Conservation (phyloP, 768 basidiomycete species). For the Xanthoconium stramineum region DNA sequence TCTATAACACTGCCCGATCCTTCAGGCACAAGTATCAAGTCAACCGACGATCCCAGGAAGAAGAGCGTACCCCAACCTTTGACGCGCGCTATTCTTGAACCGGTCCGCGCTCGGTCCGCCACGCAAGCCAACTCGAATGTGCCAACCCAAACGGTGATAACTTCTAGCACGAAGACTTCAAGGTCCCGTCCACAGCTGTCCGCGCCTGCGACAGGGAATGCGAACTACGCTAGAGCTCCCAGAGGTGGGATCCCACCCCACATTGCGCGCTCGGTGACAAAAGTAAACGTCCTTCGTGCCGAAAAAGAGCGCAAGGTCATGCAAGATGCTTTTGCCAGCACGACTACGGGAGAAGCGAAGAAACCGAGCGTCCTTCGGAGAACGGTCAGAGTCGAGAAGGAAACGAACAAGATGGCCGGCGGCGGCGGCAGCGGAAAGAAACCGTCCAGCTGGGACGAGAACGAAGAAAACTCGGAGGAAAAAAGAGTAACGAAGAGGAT, state of each 20-base stretch:
- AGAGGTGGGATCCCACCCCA: conserved; percentile 31
- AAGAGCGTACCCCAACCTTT: conserved; percentile 1
- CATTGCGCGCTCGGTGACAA: conserved; percentile 31
- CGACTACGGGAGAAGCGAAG: conserved; percentile 2
- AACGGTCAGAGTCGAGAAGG: background rate
- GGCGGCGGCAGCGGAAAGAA: conserved; percentile 11
- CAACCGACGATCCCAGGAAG: background rate
- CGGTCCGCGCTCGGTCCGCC: background rate
- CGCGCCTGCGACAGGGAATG: background rate
- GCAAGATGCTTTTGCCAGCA: conserved; percentile 10
- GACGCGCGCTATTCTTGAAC: conserved; percentile 2
- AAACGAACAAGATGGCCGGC: background rate
- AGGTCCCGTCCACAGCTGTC: conserved; percentile 2
- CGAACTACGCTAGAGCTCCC: conserved; percentile 19
- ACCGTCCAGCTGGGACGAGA: conserved; percentile 71
- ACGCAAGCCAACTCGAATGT: background rate
- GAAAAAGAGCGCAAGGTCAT: conserved; percentile 25
- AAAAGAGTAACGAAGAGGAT: conserved; percentile 15
- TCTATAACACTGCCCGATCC: background rate
- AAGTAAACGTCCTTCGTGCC: conserved; percentile 20
- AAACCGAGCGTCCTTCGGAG: conserved; percentile 30
- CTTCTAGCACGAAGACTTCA: background rate
- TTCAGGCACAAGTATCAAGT: background rate
- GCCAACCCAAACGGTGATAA: background rate
- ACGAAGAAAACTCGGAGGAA: conserved; percentile 54